These are phyloP conservation scores for Coniferiporia weirii DNA, from an alignment of 1,284 basidiomycete species.

Conservation along the genomic window DNA sequence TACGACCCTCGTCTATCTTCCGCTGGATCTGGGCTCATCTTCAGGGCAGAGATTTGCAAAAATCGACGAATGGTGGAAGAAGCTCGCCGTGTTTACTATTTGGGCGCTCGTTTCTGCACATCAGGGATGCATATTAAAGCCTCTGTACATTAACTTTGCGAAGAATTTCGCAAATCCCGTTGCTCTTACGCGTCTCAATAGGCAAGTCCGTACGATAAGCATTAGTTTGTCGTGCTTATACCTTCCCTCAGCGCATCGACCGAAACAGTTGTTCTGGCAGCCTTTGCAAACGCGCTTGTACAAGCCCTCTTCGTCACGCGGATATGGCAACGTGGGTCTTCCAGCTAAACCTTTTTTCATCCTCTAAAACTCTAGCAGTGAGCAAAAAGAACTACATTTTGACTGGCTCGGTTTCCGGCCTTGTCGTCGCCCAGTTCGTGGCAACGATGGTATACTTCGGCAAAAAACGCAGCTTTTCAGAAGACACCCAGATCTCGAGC, in stretches of 20 bases:
- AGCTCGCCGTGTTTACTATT: neutral
- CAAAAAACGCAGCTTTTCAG: neutral
- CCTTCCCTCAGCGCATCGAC: neutral
- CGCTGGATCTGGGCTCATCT: too few species aligned
- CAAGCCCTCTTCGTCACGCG: neutral
- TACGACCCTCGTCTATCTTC: neutral
- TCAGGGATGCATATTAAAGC: slow-evolving; percentile 1
- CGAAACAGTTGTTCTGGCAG: neutral
- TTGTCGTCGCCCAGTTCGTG: slow-evolving; percentile 8
- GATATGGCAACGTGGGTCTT: neutral
- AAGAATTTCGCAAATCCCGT: neutral
- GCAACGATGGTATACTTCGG: neutral
- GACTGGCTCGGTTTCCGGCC: neutral
- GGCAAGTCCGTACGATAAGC: neutral
- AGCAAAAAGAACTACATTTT: neutral
- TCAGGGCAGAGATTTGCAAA: neutral
- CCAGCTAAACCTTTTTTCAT: neutral
- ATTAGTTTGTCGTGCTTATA: neutral
- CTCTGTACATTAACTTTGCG: neutral
- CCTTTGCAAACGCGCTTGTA: neutral
- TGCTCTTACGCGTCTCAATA: too few species aligned
- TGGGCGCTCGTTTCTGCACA: slow-evolving; percentile 9
- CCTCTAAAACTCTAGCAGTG: neutral
- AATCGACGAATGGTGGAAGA: neutral
- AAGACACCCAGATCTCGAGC: neutral